A percentile compares a stretch with the other conserved stretches of the same genome.
These are phyloP conservation scores for Pisolithus orientalis DNA, from an alignment of 768 basidiomycete genomes.

Conservation along the genomic window DNA sequence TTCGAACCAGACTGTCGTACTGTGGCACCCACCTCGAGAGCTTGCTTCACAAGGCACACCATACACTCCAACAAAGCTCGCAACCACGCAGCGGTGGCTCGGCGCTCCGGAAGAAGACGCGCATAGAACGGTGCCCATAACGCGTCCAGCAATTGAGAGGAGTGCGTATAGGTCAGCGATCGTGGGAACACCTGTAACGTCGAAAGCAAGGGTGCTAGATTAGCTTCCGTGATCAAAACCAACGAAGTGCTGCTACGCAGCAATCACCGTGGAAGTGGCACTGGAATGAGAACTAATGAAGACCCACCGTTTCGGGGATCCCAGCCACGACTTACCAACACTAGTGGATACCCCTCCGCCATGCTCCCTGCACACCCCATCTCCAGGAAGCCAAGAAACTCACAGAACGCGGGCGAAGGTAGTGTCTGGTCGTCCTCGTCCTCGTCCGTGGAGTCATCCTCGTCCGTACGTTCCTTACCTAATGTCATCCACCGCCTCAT, in stretches of 20 bases:
- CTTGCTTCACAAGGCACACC: constrained; percentile 47
- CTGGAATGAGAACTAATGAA: background rate
- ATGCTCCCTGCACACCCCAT: constrained; percentile 78
- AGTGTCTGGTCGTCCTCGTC: constrained; percentile 4
- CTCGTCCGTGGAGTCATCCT: constrained; percentile 24
- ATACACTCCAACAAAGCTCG: constrained; percentile 66
- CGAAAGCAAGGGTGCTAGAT: background rate
- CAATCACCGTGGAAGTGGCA: background rate
- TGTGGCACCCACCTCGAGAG: background rate
- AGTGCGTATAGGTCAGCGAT: constrained; percentile 14
- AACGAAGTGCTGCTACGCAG: background rate
- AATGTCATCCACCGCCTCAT: constrained; percentile 14
- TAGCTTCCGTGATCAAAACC: background rate
- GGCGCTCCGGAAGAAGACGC: constrained; percentile 18
- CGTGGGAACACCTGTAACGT: constrained; percentile 17
- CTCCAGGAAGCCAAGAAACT: constrained; percentile 76
- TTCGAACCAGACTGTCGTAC: background rate
- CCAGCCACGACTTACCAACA: constrained; percentile 77
- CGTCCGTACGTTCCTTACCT: constrained; percentile 31
- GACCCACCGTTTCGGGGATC: constrained; percentile 58
- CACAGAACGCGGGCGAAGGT: constrained; percentile 47
- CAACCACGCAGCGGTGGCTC: constrained; percentile 45
- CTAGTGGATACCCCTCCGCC: constrained; percentile 71
- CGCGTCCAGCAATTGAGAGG: constrained; percentile 56
- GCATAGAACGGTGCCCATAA: constrained; percentile 78